These are phyloP conservation scores for Aegilops tauschii DNA, from an alignment of 176 grass and related monocot species.

Conservation along the genomic window DNA sequence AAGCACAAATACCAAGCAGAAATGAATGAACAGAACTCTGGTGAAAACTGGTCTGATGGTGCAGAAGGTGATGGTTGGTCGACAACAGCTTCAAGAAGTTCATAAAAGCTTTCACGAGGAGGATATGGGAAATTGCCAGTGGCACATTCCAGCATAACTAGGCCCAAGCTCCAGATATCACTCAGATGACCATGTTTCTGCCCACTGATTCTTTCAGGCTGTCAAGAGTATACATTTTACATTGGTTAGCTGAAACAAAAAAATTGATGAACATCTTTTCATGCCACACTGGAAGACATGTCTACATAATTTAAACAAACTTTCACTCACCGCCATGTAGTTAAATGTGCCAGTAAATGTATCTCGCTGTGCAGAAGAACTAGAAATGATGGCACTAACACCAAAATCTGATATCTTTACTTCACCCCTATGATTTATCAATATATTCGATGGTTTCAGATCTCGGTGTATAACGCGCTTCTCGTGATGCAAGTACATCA, in stretches of 20 bases:
- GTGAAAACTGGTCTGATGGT: slow-evolving; percentile 63
- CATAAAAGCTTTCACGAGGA: slow-evolving; percentile 64
- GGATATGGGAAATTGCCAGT: slow-evolving; percentile 93
- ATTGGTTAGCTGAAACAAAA: not conserved
- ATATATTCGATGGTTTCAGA: slow-evolving; percentile 96
- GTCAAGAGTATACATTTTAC: slow-evolving; percentile 33
- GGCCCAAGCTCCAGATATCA: slow-evolving; percentile 96
- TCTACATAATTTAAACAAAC: not conserved
- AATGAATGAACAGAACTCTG: slow-evolving; percentile 88
- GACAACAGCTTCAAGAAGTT: slow-evolving; percentile 83
- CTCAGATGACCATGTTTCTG: slow-evolving; percentile 74
- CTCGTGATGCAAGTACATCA: slow-evolving; percentile 80
- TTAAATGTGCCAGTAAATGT: slow-evolving; percentile 83
- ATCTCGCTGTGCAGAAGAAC: slow-evolving; percentile 73
- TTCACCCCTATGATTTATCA: slow-evolving; percentile 92
- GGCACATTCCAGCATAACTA: slow-evolving; percentile 84
- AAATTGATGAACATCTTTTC: not conserved
- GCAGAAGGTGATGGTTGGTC: slow-evolving; percentile 72
- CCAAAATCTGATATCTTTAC: slow-evolving; percentile 99
- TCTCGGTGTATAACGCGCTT: slow-evolving; percentile 85
- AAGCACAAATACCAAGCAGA: slow-evolving; percentile 60
- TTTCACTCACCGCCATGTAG: slow-evolving; percentile 90
- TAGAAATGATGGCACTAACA: slow-evolving; percentile 86
- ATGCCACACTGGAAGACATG: not conserved
- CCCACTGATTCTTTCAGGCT: slow-evolving; percentile 93